These are phyloP conservation scores for Ammopiptanthus mongolicus DNA, from an alignment of 306 rosid genomes.

Conservation along the genomic window DNA sequence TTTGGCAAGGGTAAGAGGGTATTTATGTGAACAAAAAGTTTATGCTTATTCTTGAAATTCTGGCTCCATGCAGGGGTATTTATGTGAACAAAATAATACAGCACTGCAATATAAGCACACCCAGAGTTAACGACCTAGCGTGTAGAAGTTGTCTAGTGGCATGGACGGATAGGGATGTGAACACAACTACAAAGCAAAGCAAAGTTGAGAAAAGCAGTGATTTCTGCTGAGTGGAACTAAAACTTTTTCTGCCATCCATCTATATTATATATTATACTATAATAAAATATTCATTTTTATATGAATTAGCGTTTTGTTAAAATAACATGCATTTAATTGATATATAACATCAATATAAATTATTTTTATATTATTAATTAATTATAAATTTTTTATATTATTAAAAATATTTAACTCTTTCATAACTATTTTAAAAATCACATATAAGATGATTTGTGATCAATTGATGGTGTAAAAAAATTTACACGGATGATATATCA, in stretches of 20 bases:
- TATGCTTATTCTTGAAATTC: constrained; percentile 22
- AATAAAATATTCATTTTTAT: neutral
- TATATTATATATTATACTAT: neutral
- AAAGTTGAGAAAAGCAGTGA: constrained; percentile 48
- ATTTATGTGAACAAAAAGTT: neutral
- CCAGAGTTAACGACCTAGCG: constrained; percentile 65
- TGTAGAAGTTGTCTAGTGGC: constrained; percentile 62
- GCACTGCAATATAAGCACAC: constrained; percentile 27
- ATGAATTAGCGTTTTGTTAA: constrained; percentile 18
- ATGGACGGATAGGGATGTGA: constrained; percentile 65
- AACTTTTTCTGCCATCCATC: constrained; percentile 37
- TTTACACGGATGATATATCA: too few species aligned
- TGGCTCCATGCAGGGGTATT: constrained; percentile 50
- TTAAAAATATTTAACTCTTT: too few species aligned
- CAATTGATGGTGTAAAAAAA: too few species aligned
- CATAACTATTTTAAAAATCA: too few species aligned
- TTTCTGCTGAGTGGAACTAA: constrained; percentile 57
- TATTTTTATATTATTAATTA: too few species aligned
- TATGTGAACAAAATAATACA: constrained; percentile 32
- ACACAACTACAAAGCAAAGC: constrained; percentile 27
- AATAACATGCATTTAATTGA: too few species aligned
- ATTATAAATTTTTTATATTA: too few species aligned
- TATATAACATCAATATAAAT: too few species aligned
- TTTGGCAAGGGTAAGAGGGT: too few species aligned
- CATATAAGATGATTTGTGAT: too few species aligned